Percentiles rank a stretch among this genome's conserved stretches.
These are phyloP conservation scores for Bocquillonia castaneifolia DNA, from an alignment of 441 rosid genomes.

Conservation along the genomic window DNA sequence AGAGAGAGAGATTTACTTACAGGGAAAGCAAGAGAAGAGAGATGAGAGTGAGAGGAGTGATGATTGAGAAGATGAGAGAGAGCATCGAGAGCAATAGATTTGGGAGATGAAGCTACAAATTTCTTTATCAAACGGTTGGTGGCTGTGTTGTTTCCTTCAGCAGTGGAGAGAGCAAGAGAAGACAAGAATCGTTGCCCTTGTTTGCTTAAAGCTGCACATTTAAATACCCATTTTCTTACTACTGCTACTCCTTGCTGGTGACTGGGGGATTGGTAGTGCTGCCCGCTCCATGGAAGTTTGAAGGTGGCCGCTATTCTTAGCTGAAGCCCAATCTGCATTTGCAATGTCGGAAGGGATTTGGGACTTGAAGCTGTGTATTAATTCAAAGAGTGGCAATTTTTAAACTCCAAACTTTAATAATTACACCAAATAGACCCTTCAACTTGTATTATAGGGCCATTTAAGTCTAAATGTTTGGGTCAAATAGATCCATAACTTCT, in stretches of 20 bases:
- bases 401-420: too few relatives aligned
- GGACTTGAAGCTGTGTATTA: too few relatives aligned
- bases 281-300: slow-evolving; percentile 17
- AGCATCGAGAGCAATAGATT: slow-evolving; percentile 61
- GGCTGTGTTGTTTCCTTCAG: slow-evolving; percentile 40
- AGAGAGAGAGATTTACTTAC: slow-evolving; percentile 31
- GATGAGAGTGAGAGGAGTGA: slow-evolving; percentile 34
- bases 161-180: slow-evolving; percentile 39
- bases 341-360: not conserved
- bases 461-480: too few relatives aligned
- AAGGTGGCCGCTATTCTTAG: not conserved
- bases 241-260: not conserved
- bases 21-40: slow-evolving; percentile 57
- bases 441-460: too few relatives aligned
- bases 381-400: too few relatives aligned
- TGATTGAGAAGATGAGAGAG: slow-evolving; percentile 73
- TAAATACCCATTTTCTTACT: slow-evolving; percentile 12
- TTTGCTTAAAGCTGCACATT: slow-evolving; percentile 40
- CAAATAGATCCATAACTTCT: too few relatives aligned
- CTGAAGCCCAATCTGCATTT: not conserved
- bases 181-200: slow-evolving; percentile 58
- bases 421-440: too few relatives aligned
- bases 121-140: slow-evolving; percentile 59
- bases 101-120: slow-evolving; percentile 68
- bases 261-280: slow-evolving; percentile 7